phyloP scores from a whole-genome alignment of 176 grass and related monocot genomes.

The Rhynchospora breviuscula region DNA sequence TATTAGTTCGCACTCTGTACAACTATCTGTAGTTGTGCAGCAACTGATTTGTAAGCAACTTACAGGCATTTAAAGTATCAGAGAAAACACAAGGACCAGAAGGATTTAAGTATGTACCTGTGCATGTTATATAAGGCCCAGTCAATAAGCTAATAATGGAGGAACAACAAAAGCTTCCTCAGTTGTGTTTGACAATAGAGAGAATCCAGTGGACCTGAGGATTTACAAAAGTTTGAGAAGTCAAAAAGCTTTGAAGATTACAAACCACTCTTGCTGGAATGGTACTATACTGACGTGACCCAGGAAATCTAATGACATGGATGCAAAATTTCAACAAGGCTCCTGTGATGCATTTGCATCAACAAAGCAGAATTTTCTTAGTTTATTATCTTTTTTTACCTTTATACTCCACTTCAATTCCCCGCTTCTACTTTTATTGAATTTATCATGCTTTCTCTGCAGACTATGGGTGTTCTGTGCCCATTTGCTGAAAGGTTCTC shows the following conservation, averaged over 20 bases:
- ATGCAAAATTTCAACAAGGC: not conserved
- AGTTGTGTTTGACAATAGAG: constrained; percentile 3
- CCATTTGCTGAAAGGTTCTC: not conserved
- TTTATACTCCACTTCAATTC: not conserved
- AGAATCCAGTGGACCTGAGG: constrained; percentile 21
- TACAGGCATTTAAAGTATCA: not conserved
- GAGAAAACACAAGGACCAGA: not conserved
- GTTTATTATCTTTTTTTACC: not conserved
- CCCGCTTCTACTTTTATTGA: not conserved
- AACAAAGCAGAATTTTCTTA: not conserved
- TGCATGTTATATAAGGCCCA: not conserved
- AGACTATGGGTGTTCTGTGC: no score
- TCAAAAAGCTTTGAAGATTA: not conserved
- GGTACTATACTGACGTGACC: not conserved
- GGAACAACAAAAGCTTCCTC: not conserved
- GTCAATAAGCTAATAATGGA: not conserved
- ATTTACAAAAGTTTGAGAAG: not conserved
- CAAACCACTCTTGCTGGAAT: not conserved
- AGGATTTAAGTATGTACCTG: constrained; percentile 1
- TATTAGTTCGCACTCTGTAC: not conserved
- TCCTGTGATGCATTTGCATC: not conserved
- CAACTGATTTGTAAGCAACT: not conserved
- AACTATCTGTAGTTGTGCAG: not conserved
- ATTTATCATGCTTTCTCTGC: not conserved
- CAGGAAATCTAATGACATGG: not conserved